phyloP scores from a whole-genome alignment of 371 early-diverging fungal genomes.

The Spraguea lophii region DNA sequence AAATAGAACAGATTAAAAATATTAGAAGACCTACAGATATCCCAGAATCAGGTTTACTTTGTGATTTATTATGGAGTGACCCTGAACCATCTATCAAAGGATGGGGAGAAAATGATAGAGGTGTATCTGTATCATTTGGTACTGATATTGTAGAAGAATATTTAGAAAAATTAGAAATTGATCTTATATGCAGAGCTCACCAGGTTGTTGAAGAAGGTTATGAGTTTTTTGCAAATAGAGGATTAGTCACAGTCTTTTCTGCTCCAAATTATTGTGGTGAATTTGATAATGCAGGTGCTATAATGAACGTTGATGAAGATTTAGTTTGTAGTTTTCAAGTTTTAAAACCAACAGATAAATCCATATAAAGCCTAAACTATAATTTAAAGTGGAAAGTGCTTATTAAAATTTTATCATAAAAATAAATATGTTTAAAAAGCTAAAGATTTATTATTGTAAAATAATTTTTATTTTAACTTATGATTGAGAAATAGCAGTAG shows the following conservation, averaged over 20 bases:
- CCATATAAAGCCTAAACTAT: no score
- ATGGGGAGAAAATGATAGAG: conserved; percentile 91
- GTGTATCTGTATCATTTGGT: conserved; percentile 67
- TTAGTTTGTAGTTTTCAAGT: conserved; percentile 71
- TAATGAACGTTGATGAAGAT: conserved; percentile 84
- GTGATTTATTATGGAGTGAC: conserved; percentile 52
- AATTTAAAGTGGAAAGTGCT: no score
- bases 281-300: conserved; percentile 73
- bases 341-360: conserved; percentile 35
- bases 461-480: no score
- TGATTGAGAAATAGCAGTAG: no score
- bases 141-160: conserved; percentile 64
- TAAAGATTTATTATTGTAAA: no score
- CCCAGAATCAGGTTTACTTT: conserved; percentile 61
- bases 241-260: conserved; percentile 70
- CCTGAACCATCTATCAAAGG: conserved; percentile 49
- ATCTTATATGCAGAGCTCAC: conserved; percentile 78
- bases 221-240: conserved; percentile 77
- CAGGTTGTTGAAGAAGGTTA: conserved; percentile 95
- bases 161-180: conserved; percentile 53
- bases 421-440: no score
- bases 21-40: conserved; percentile 76
- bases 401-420: no score
- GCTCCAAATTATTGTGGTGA: conserved; percentile 95
- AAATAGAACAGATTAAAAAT: conserved; percentile 77